A percentile compares a stretch with the other conserved stretches of the same genome.
These are phyloP conservation scores for Backusella tuberculispora DNA, from an alignment of 192 early-diverging fungal species.

Conservation along the genomic window DNA sequence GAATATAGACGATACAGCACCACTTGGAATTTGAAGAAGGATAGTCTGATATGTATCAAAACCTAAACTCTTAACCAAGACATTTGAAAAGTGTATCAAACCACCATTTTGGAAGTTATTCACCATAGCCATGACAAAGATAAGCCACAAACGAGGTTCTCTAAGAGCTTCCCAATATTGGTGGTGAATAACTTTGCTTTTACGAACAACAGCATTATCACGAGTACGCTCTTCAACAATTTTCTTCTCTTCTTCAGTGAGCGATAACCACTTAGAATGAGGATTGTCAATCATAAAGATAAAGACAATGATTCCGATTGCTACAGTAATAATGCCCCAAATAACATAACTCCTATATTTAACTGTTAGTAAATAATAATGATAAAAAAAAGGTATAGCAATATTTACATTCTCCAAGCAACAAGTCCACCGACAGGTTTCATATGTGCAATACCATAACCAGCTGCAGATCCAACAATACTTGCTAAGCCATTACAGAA, in stretches of 20 bases:
- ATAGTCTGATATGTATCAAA: slow-evolving; percentile 19
- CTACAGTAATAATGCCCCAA: slow-evolving; percentile 19
- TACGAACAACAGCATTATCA: slow-evolving; percentile 24
- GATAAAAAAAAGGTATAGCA: not conserved
- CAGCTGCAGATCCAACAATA: not conserved
- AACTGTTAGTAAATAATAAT: not conserved
- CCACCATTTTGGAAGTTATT: slow-evolving; percentile 22
- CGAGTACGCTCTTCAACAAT: slow-evolving; percentile 27
- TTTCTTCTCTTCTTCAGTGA: slow-evolving; percentile 26
- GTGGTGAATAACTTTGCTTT: not conserved
- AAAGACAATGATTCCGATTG: slow-evolving; percentile 19
- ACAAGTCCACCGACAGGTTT: not conserved
- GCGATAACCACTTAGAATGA: not conserved
- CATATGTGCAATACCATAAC: slow-evolving; percentile 28
- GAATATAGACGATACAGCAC: not conserved
- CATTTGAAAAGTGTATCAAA: slow-evolving; percentile 16
- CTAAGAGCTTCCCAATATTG: slow-evolving; percentile 24
- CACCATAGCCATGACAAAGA: not conserved
- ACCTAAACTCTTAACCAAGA: slow-evolving; percentile 21
- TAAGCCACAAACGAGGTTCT: slow-evolving; percentile 23
- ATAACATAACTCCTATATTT: slow-evolving; percentile 21
- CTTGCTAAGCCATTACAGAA: slow-evolving; percentile 18
- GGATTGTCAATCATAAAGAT: slow-evolving; percentile 27
- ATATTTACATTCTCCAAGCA: slow-evolving; percentile 24
- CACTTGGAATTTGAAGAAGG: slow-evolving; percentile 23